Conservation (phyloP, 352 stramenopile genomes). For the Blastocystis sp. region DNA sequence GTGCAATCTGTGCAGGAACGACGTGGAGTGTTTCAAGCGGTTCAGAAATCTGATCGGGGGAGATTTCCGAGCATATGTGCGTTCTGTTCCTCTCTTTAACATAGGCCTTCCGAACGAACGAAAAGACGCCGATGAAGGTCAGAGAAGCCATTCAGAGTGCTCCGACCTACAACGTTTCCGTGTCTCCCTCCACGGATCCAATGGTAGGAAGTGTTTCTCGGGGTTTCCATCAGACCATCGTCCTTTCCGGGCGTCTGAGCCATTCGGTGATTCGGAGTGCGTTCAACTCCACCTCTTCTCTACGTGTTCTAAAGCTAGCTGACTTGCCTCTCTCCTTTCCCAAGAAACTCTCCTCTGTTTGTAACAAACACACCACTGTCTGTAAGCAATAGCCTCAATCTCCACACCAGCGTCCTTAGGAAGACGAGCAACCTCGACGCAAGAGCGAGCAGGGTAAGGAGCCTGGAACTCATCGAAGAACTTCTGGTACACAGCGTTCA, state of each 20-base stretch:
- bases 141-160: background rate
- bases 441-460: conserved; percentile 53
- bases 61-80: conserved; percentile 1
- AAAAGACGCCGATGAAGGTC: background rate
- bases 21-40: conserved; percentile 33
- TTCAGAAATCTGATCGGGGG: background rate
- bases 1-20: conserved; percentile 42
- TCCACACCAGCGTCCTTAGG: conserved; percentile 53
- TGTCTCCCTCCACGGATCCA: no score
- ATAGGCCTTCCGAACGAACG: conserved; percentile 4
- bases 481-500: conserved; percentile 43
- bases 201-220: no score
- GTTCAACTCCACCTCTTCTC: background rate
- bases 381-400: conserved; percentile 57
- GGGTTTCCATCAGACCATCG: no score
- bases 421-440: conserved; percentile 57
- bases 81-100: background rate
- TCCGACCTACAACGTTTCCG: background rate
- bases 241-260: background rate
- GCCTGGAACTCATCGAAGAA: conserved; percentile 55
- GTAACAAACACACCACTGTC: conserved; percentile 43
- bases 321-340: conserved; percentile 10
- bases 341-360: conserved; percentile 27
- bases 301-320: conserved; percentile 38
- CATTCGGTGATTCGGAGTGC: background rate